Evolutionary conservation across 1,284 basidiomycete genomes (phyloP).

Genomic region (Pseudozyma thailandica): DNA sequence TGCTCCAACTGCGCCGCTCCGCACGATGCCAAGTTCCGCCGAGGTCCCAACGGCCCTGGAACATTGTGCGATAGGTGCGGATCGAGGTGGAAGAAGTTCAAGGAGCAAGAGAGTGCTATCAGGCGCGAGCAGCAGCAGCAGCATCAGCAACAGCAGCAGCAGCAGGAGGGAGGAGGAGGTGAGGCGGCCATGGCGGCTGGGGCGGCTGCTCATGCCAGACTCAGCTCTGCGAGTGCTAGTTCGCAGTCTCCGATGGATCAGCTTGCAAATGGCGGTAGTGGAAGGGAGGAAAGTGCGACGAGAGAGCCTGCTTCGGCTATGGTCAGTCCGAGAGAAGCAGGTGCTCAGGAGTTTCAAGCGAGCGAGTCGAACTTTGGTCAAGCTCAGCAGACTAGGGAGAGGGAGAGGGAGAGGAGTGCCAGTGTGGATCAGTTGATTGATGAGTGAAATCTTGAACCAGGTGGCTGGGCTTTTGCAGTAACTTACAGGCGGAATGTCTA

Average conservation of each 20-base stretch:
- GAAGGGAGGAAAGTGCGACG: background rate
- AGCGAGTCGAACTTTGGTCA: background rate
- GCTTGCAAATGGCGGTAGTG: background rate
- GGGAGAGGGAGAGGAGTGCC: slow-evolving; percentile 27
- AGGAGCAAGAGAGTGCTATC: slow-evolving; percentile 29
- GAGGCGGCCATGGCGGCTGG: slow-evolving; percentile 2
- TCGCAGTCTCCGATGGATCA: slow-evolving; percentile 28
- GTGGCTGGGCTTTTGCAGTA: background rate
- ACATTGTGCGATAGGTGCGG: slow-evolving; percentile 55
- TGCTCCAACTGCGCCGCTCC: slow-evolving; percentile 50
- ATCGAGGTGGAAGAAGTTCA: slow-evolving; percentile 49
- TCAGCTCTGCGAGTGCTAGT: slow-evolving; percentile 28
- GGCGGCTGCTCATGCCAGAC: slow-evolving; percentile 21
- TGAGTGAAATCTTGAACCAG: slow-evolving; percentile 5
- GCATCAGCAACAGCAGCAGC: background rate
- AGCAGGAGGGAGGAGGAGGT: background rate
- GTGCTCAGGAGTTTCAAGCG: background rate
- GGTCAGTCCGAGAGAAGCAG: slow-evolving; percentile 8
- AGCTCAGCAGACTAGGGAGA: background rate
- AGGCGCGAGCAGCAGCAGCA: slow-evolving; percentile 13
- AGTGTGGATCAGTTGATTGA: slow-evolving; percentile 37
- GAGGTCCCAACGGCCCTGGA: slow-evolving; percentile 47
- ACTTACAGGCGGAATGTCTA: too few relatives aligned
- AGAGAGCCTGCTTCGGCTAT: background rate
- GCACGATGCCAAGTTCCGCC: slow-evolving; percentile 52